Evolutionary conservation across 2,329 filamentous ascomycete genomes (phyloP), one percentile per base, ranked within the genome.

Genomic region (Arthroderma sp.): DNA sequence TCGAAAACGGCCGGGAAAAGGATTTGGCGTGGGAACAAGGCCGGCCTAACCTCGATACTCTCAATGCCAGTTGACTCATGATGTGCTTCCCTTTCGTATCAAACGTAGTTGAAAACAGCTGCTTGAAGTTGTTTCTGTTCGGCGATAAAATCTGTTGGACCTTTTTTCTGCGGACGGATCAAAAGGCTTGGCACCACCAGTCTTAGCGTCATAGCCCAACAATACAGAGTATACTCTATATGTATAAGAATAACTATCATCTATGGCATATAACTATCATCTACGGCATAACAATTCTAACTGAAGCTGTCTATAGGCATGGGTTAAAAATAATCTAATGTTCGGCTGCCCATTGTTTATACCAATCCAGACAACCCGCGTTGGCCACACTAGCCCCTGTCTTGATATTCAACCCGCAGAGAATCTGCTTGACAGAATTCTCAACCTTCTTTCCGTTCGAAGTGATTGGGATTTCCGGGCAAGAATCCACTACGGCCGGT

Each of bases 391-490:
- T 93, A 0, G 88, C 87, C 40, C 86, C 87, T 0, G 85, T 91
- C 69, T 87, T 88, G 52, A 95, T 79, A 43, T 85, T 77, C 63
- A 88, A 69, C 0, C 88, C 89, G 29, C 85, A 94, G 1, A 98
- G 67, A 38, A 96, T 95, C 65, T 95, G 88, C 70, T 96, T 96
- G 4, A 96, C 89, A 0, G 86, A 85, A 40, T 93, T 87, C 62
- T 98, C 89, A 48, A 98, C 85, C 79, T 96, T 98, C 71, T 98
- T 98, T 43, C 89, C 89, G 57, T 98, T 98, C 2, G 81, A 80
- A 10, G 91, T 96, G 53, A 88, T 80, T 0, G 89, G 91, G 11
- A 98, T 91, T 33, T 89, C 87, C 0, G 81, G 79, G 50, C 83
- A 88, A 60, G 84, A 80, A 52, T 88, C 85, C 11, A 96, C 72